Evolutionary conservation across 106 monocot genomes (phyloP), one percentile per base, ranked within the genome.

Genomic region (Posidonia australis): DNA sequence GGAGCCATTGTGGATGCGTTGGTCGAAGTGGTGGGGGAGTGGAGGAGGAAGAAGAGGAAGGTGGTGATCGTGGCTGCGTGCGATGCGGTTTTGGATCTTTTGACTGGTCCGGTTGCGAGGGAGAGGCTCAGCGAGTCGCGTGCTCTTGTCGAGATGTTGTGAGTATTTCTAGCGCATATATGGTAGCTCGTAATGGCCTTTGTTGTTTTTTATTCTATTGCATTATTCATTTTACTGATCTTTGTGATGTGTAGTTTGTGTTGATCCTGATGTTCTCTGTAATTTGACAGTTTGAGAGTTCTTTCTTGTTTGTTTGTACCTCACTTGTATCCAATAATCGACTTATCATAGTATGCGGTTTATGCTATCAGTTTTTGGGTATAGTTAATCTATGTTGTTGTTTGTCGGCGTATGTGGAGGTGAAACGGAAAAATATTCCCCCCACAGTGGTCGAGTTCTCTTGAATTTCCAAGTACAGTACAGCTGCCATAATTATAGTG

Each of bases 21-120:
- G 74, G 48, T 75, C 7, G 13, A 44, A 43, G 82, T 77, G 13
- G 4, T 86, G 56, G 41, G 65, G 61, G 74, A 61, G 22, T 27
- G 29, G 42, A 75, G 43, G 47, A 27, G 53, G 27, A 25, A 64
- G 1, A 60, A 32, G 59, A 60, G 25, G 31, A 60, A 31, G 59
- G 63, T 79, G 47, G 67, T 74, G 41, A 63, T 51, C 5, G 14
- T 43, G 60, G 74, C 78, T 2, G 81, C 69, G 13, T 80, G 77
- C 11, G 57, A 82, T 72, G 73, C 82, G 44, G 17, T 90, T 17
- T 62, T 90, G 78, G 89, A 90, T 66, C 59, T 90, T 5, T 82
- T 79, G 5, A 72, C 66, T 10, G 75, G 80, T 58, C 31, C 75
- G 2, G 17, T 67, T 27, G 82, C 82, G 22, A 79, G 82, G 64